Evolutionary conservation across 2,329 filamentous ascomycete species (phyloP), one percentile per base, ranked within the genome.

Genomic region (Diaporthe citri): DNA sequence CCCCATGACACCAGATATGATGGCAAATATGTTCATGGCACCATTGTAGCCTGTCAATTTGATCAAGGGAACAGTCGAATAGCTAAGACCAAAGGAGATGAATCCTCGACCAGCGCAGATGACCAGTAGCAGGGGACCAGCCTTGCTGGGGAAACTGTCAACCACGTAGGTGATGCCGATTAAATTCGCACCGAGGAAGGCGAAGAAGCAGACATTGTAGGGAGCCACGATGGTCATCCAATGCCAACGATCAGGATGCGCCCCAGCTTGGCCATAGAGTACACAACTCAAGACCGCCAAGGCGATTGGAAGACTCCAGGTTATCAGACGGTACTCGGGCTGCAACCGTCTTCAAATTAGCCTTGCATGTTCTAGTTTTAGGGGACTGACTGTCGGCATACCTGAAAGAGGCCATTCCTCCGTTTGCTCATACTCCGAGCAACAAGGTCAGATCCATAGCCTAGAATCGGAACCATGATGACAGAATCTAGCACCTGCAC

Each of bases 401-500:
- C 59, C 59, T 64, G 39, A 22, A 64, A 64, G 25, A 64, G 39
- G 8, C 41, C 59, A 22, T 64, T 64, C 59, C 39, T 46, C 15
- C 39, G 39, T n/a, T 25, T 64, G 25, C 59, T 64, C 59, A 64
- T 64, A 6, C 6, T 12, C 25, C 59, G 59, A 46, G 39, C 59
- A 46, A 64, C n/a, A 31, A 46, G 13, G n/a, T 46, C 59, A 46
- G 59, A 64, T 1, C 39, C 59, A 31, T 64, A 64, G 15, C 59
- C 59, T 15, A 64, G 17, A 12, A 64, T 15, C 25, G 59, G 59
- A 10, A 55, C 46, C 66, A 70, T 55, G 46, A 70, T 15, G 25
- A 70, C 46, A 55, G 12, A 70, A 1, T 70, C 66, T 20, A 70
- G 31, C 22, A 70, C 51, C 46, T 51, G 66, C 8, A 56, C 66